Conservation (phyloP, 441 rosid species). For the Gossypium laxum region DNA sequence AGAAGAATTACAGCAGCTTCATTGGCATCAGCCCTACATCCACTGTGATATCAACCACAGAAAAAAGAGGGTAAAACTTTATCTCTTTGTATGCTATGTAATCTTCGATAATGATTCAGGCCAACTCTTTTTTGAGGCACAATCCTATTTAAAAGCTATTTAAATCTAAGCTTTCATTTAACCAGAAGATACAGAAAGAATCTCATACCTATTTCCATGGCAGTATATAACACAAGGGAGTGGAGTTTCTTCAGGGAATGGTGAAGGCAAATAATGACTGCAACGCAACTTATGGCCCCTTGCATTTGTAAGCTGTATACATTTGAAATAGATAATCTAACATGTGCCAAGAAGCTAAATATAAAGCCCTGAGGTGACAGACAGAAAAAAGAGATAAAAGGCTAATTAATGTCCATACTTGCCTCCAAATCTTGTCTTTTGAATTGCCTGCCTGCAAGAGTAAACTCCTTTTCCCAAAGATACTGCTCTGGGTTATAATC, state of each 20-base stretch:
- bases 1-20: slow-evolving; percentile 95
- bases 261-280: slow-evolving; percentile 74
- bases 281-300: slow-evolving; percentile 76
- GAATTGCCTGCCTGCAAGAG: slow-evolving; percentile 66
- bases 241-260: slow-evolving; percentile 53
- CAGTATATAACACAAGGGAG: slow-evolving; percentile 97
- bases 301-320: slow-evolving; percentile 67
- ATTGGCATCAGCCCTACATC: slow-evolving; percentile 94
- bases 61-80: slow-evolving; percentile 10
- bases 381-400: neutral
- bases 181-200: slow-evolving; percentile 7
- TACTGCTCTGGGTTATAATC: slow-evolving; percentile 88
- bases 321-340: slow-evolving; percentile 13
- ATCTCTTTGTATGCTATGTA: neutral
- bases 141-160: neutral
- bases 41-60: slow-evolving; percentile 27
- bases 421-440: slow-evolving; percentile 93
- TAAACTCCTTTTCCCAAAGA: slow-evolving; percentile 82
- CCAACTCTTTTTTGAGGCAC: neutral
- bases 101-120: neutral
- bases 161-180: neutral
- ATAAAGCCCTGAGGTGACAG: neutral
- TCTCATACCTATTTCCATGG: slow-evolving; percentile 81
- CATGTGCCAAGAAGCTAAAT: slow-evolving; percentile 12
- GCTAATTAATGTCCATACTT: slow-evolving; percentile 45